Base-by-base conservation (phyloP, 2,329 filamentous ascomycete species). In the Thelonectria discophora region DNA sequence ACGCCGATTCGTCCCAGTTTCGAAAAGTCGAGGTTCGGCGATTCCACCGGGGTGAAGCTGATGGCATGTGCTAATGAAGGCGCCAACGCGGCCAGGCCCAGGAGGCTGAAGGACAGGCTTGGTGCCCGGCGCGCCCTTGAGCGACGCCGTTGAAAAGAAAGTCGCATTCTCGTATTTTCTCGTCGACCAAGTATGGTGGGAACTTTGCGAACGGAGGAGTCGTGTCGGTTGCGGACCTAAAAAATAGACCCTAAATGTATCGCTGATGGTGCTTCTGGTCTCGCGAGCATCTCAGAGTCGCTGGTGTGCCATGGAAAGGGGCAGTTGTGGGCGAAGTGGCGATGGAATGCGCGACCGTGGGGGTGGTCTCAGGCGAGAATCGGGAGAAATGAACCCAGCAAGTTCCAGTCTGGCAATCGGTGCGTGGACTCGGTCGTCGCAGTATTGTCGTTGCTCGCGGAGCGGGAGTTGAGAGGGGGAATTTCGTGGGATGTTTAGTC, bases 1-100 rank as follows among this genome's bases (percentile, higher is more conserved):
- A 99, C 84, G 56, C 91, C 93, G 68, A 97, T 89, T 70, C 91
- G 88, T 60, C 95, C 95, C 37, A 99, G 82, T 59, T 88, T 81
- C 27, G 85, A 86, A 61, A 97, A 84, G 74, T 97, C 91, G 74
- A 99, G 86, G 72, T 94, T 88, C 58, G 91, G 82, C 13, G 87
- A 81, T 3, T 92, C 87, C 40, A 87, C 84, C 13, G 86, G 76
- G 47, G 81, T 85, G 75, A 92, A 90, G 30, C 80, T 83, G 63
- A 88, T 77, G 40, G 86, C 86, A 21, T 77, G 73, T 46, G 81
- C 77, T 47, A 84, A 61, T 10, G 78, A 78, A 34, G 77, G 71
- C 18, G 80, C 76, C 69, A 82, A 60, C 52, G 76, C 75, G 69
- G 77, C 69, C 61, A 85, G 65, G 52, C 77, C 73, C 58, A 82